Conservation (phyloP, 1,139 yeast species). For the Meyerozyma sp. region DNA sequence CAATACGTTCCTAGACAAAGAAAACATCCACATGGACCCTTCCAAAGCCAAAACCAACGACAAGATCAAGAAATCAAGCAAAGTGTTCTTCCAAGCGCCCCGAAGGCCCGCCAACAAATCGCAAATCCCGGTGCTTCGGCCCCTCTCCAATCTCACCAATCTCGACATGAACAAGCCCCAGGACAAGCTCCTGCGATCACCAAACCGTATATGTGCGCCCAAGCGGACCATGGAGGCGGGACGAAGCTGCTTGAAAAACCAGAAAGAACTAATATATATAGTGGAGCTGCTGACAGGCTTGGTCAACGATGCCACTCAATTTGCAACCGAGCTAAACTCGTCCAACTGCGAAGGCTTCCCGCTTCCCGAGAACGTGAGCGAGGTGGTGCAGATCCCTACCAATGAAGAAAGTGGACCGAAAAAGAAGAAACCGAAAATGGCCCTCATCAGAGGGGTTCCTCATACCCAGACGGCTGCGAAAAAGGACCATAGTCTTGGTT, state of each 20-base stretch:
- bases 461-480: constrained; percentile 10
- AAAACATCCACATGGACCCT: constrained; percentile 17
- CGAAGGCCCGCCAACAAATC: constrained; percentile 12
- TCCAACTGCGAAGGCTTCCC: constrained; percentile 61
- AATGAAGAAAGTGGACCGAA: constrained; percentile 23
- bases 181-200: constrained; percentile 16
- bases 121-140: constrained; percentile 27
- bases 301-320: constrained; percentile 65
- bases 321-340: constrained; percentile 71
- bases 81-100: constrained; percentile 18
- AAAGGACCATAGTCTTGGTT: background rate
- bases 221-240: constrained; percentile 18
- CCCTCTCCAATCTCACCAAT: constrained; percentile 19
- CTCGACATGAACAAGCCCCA: constrained; percentile 13
- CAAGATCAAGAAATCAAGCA: constrained; percentile 19
- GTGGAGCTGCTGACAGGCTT: constrained; percentile 68
- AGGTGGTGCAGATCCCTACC: constrained; percentile 65
- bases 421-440: constrained; percentile 36
- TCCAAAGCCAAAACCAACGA: constrained; percentile 17
- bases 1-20: constrained; percentile 18
- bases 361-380: constrained; percentile 53
- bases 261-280: constrained; percentile 38
- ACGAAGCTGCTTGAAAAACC: constrained; percentile 38
- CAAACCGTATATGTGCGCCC: constrained; percentile 41
- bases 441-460: constrained; percentile 47